Evolutionary conservation across 139 green algal species (phyloP).

Genomic region (Picochlorum sp.): DNA sequence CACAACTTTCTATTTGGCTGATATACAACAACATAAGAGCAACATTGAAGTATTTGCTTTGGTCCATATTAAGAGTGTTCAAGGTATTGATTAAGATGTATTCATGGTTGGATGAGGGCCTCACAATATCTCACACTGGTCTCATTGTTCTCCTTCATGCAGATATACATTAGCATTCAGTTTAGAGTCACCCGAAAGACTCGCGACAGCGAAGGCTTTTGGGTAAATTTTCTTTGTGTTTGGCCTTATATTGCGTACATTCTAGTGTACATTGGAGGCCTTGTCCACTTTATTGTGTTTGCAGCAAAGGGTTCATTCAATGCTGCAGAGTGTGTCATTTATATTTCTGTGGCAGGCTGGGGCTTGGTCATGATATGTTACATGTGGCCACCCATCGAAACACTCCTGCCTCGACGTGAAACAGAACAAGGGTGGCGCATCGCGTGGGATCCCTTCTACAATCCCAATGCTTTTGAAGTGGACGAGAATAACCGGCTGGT

Average conservation of each 20-base stretch:
- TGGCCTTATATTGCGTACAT: conserved; percentile 25
- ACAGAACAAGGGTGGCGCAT: background rate
- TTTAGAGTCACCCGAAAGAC: conserved; percentile 21
- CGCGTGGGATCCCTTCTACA: background rate
- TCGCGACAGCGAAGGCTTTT: conserved; percentile 8
- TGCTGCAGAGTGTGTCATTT: conserved; percentile 11
- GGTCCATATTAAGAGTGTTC: too few species aligned
- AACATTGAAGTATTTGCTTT: too few species aligned
- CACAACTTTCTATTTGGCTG: too few species aligned
- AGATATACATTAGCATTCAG: background rate
- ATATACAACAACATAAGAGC: too few species aligned
- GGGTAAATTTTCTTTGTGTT: conserved; percentile 6
- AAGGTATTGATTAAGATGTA: too few species aligned
- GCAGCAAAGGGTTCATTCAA: conserved; percentile 6
- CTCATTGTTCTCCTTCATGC: too few species aligned
- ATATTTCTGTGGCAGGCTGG: conserved; percentile 17
- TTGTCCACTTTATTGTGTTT: conserved; percentile 17
- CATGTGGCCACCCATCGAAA: conserved; percentile 22
- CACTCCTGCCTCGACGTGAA: conserved; percentile 9
- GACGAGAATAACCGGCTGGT: background rate
- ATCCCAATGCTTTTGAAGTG: background rate
- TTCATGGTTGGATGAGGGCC: too few species aligned
- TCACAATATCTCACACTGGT: too few species aligned
- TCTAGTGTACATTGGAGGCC: background rate
- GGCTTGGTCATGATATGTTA: conserved; percentile 15